Base-by-base conservation (phyloP, 2,329 filamentous ascomycete genomes). In the Bipolaris gigantea region DNA sequence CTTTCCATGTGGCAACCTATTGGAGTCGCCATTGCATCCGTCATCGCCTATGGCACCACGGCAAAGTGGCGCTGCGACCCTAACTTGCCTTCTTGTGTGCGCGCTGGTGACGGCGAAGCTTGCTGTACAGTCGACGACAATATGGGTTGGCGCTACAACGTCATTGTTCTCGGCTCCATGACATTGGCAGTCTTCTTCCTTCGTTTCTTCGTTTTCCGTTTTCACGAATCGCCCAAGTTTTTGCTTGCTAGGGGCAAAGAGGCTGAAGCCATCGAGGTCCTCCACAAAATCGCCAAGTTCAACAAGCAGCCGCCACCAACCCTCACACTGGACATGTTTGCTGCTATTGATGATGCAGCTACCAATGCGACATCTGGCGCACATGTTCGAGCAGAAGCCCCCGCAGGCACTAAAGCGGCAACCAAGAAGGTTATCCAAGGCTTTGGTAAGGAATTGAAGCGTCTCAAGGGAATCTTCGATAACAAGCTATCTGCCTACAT, bases 1-100 rank as follows among this genome's bases (percentile, higher is more conserved):
- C 61, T 70, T 2, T 66, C 66, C 19, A 68, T 70, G 61, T 70
- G 66, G 66, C 66, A 70, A 33, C 66, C 66, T 2, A 61, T 70
- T 30, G 66, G 66, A 39, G 66, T 70, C 9, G 57, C 63, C 15
- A 57, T 60, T 18, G 66, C 66, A 16, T 70, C 66, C 8, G 64
- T 61, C 4, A 60, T 70, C 11, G 65, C 66, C 16, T 63, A 67
- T 15, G 66, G 66, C 3, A 70, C 66, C 1, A 60, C 66, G 13
- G 66, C 66, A 4, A 68, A 64, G 47, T 70, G 63, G 63, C 66
- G 66, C 15, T 70, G 66, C 32, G 62, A 64, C n/a, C 53, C 60
- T 13, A 36, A 34, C 11, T 27, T 67, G 9, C 55, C 47, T 1
- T 61, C 64, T 8, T 69, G 66, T 48, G 58, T 35, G 15, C n/a